Evolutionary conservation across 805 yeast species (phyloP), one percentile per base, ranked within the genome.

Genomic region (Myxozyma lipomycoides): DNA sequence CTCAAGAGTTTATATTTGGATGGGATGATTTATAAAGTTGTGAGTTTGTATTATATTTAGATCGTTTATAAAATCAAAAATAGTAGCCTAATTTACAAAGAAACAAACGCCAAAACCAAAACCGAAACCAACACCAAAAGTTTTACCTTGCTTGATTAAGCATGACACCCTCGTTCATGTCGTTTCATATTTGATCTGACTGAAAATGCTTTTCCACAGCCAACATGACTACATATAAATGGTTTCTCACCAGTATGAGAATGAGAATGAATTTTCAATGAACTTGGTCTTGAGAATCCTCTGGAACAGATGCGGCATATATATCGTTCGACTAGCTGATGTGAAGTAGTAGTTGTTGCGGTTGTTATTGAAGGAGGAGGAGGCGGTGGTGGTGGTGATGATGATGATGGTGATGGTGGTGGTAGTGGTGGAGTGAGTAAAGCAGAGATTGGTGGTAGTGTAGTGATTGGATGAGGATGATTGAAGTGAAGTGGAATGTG

Each of bases 181-280:
- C 96, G 74, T n/a, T 86, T 77, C 83, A 89, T 79, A 65, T 88
- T 88, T 28, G 88, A 81, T 61, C 88, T 79, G 28, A 89, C 96
- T 21, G 83, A 78, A 64, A 88, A 89, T 4, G 76, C 64, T 58
- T 83, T 79, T 0, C 82, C 84, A 66, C 96, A 88, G 34, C 76
- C 78, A 0, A 70, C 70, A 80, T 85, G 83, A n/a, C 73, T 67
- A 63, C 89, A 83, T 45, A 68, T 70, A 64, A 78, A 83, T 9
- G 90, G 90, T 57, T 82, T 82, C 61, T 82, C 88, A 28, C 90
- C 90, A 0, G 89, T 83, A 66, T 88, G 96, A 10, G 89, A 82
- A 64, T 85, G 81, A 63, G 78, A 75, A 69, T 88, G 96, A 4
- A 91, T 87, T 64, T 81, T 83, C 49, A 88, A 73, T 3, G 93